Conservation (phyloP, 2,329 filamentous ascomycete species). For the Alternaria novae-zelandiae region DNA sequence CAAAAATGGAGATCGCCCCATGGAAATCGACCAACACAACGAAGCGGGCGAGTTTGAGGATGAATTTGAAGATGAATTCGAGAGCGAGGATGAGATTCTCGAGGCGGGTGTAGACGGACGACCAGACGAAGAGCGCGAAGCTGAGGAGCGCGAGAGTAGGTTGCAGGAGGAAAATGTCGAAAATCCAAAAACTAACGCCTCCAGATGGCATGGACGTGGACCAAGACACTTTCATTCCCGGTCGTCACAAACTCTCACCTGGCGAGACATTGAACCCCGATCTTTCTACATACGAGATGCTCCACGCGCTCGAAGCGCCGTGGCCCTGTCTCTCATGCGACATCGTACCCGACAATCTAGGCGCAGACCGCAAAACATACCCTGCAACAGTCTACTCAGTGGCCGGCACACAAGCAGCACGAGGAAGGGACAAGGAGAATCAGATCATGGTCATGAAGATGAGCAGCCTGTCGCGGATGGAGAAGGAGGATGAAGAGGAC, state of each 20-base stretch:
- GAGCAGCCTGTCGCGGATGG: slow-evolving; percentile 87
- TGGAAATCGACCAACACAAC: slow-evolving; percentile 50
- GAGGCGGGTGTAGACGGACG: slow-evolving; percentile 93
- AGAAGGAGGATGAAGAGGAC: slow-evolving; percentile 74
- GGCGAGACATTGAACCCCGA: slow-evolving; percentile 92
- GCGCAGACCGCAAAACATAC: slow-evolving; percentile 89
- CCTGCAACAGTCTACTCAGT: slow-evolving; percentile 95
- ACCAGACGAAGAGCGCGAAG: slow-evolving; percentile 90
- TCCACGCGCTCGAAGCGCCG: slow-evolving; percentile 89
- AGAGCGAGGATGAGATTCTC: slow-evolving; percentile 89
- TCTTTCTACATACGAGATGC: slow-evolving; percentile 94
- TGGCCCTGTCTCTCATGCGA: slow-evolving; percentile 99
- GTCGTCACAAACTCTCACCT: slow-evolving; percentile 86
- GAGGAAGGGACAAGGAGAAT: slow-evolving; percentile 78
- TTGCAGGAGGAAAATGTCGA: slow-evolving; percentile 18
- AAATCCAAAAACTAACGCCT: slow-evolving; percentile 2
- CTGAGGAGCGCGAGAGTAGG: slow-evolving; percentile 77
- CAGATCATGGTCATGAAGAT: slow-evolving; percentile 96
- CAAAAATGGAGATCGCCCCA: slow-evolving; percentile 67
- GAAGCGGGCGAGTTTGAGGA: slow-evolving; percentile 83
- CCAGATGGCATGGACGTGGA: slow-evolving; percentile 88
- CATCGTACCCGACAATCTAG: slow-evolving; percentile 82
- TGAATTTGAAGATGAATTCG: slow-evolving; percentile 91
- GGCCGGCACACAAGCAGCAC: slow-evolving; percentile 90
- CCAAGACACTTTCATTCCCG: slow-evolving; percentile 93